Percentiles rank a stretch among this genome's conserved stretches.
Conservation (phyloP, 352 stramenopile species). For the Phytopythium delawarense region DNA sequence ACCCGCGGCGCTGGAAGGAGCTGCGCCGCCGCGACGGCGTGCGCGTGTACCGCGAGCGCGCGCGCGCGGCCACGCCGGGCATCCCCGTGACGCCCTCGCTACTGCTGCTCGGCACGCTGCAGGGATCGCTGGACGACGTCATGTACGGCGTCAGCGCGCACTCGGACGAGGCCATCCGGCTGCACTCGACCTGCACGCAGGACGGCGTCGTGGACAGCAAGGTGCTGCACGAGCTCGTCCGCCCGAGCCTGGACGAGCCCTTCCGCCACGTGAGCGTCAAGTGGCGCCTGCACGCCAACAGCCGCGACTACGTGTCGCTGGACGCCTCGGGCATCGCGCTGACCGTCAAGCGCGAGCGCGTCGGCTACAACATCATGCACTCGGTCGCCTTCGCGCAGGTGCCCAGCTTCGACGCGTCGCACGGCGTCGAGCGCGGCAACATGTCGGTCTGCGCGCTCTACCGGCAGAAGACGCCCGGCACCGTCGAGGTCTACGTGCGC, state of each 20-base stretch:
- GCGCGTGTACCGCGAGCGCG: constrained; percentile 35
- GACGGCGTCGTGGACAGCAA: constrained; percentile 51
- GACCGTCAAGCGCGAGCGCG: constrained; percentile 25
- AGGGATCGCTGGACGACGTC: constrained; percentile 52
- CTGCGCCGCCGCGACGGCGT: constrained; percentile 28
- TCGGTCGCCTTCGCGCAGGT: constrained; percentile 49
- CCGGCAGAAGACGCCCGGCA: constrained; percentile 33
- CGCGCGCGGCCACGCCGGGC: constrained; percentile 9
- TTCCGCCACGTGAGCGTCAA: constrained; percentile 50
- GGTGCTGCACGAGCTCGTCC: constrained; percentile 41
- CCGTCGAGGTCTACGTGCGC: constrained; percentile 43
- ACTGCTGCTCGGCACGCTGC: constrained; percentile 47
- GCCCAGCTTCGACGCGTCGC: constrained; percentile 23
- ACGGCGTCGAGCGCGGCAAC: constrained; percentile 39
- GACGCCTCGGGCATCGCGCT: constrained; percentile 37
- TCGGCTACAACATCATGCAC: constrained; percentile 52
- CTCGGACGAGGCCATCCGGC: constrained; percentile 38
- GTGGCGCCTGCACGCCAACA: constrained; percentile 40
- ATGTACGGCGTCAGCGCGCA: constrained; percentile 52
- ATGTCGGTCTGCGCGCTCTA: constrained; percentile 52
- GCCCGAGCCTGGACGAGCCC: constrained; percentile 31
- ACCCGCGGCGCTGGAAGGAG: constrained; percentile 32
- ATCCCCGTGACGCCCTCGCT: constrained; percentile 34
- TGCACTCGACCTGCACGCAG: constrained; percentile 45
- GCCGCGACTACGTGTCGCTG: constrained; percentile 51